Conservation (phyloP, 2,329 filamentous ascomycete species). For the Fusarium solani-melongenae region DNA sequence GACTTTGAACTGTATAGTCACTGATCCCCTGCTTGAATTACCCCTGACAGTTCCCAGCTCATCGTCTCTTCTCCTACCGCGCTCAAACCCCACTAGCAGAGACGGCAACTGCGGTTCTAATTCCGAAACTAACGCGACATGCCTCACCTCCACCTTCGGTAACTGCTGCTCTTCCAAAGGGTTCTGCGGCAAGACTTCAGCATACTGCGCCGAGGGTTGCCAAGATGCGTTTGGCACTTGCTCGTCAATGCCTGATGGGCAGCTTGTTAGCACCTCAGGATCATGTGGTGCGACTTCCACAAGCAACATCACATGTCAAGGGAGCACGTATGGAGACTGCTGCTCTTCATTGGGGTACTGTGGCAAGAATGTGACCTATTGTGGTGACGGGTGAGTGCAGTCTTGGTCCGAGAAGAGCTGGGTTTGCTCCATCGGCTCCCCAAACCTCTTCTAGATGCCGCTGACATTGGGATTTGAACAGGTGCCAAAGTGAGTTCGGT, state of each 20-base stretch:
- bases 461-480: background rate
- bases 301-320: background rate
- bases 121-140: constrained; percentile 19
- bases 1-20: background rate
- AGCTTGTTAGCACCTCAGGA: background rate
- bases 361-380: background rate
- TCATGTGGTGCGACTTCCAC: background rate
- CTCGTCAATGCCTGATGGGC: background rate
- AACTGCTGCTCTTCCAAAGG: constrained; percentile 17
- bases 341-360: background rate
- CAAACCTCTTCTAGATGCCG: background rate
- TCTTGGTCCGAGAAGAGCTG: background rate
- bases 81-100: constrained; percentile 12
- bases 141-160: constrained; percentile 14
- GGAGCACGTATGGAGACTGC: background rate
- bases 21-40: background rate
- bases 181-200: constrained; percentile 14
- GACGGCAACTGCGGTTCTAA: constrained; percentile 19
- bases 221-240: constrained; percentile 8
- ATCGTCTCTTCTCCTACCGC: constrained; percentile 2
- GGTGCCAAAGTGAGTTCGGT: background rate
- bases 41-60: background rate
- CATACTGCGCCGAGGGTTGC: constrained; percentile 12
- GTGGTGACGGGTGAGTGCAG: background rate
- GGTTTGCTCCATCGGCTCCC: background rate